These are phyloP conservation scores for Capsicum chinense DNA, from an alignment of 257 asterid species.

Conservation along the genomic window DNA sequence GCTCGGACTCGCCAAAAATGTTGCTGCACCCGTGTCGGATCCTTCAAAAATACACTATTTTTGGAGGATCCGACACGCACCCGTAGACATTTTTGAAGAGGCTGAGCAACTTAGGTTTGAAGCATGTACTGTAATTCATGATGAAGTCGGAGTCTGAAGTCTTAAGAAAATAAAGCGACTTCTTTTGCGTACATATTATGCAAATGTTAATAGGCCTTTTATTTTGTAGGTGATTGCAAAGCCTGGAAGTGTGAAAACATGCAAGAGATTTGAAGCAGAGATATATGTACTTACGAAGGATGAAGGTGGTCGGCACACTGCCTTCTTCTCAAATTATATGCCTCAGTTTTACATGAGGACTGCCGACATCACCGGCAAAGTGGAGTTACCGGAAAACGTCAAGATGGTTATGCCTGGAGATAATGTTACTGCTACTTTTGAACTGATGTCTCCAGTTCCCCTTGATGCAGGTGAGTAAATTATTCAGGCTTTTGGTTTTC, in stretches of 20 bases:
- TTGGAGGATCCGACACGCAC: no score
- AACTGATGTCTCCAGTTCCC: constrained; percentile 86
- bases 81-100: no score
- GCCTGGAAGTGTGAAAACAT: constrained; percentile 79
- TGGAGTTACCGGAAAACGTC: constrained; percentile 92
- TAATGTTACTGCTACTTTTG: constrained; percentile 94
- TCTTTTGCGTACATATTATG: not conserved
- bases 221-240: constrained; percentile 84
- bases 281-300: constrained; percentile 97
- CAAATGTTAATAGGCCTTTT: not conserved
- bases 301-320: constrained; percentile 99
- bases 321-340: constrained; percentile 90
- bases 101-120: not conserved
- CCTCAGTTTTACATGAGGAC: constrained; percentile 99
- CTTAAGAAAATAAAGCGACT: not conserved
- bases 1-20: no score
- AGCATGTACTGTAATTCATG: not conserved
- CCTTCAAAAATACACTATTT: no score
- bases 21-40: no score
- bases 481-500: constrained; percentile 22
- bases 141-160: not conserved
- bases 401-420: constrained; percentile 99
- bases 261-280: constrained; percentile 95
- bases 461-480: constrained; percentile 73
- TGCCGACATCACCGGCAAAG: constrained; percentile 96